Base-by-base conservation (phyloP, 306 rosid genomes). In the Trifolium dubium region DNA sequence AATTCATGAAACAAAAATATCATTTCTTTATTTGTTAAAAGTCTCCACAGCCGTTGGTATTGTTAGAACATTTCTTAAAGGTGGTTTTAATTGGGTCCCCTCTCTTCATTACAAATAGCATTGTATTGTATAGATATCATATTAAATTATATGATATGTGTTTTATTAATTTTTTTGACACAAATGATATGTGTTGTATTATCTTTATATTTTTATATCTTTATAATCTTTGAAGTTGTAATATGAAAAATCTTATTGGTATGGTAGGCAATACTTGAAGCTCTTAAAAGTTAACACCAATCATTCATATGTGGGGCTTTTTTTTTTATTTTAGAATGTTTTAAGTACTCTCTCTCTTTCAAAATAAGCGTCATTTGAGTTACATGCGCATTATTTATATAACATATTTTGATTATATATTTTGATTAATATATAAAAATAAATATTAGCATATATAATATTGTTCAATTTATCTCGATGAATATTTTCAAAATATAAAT, bases 31-130 rank as follows among this genome's bases (percentile, higher is more conserved):
- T 14, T 14, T 10, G 35, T 63, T 11, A 54, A 71, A 78, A 69
- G 58, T 63, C 64, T 67, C 60, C 1, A 69, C 35, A 71, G 59
- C 31, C 72, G 50, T 63, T 71, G 76, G 13, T 41, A 37, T 55
- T 37, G 40, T 37, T 37, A 37, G 40, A 37, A 18, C 47, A 63
- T n/a, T 71, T 54, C 43, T 54, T 71, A 72, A 71, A 78, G 60
- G 58, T 63, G 34, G 50, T 15, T 31, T 18, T 30, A 8, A n/a
- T 0, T 72, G 62, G 61, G 54, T n/a, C 72, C 41, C 37, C n/a
- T 32, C 43, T n/a, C 14, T 68, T 59, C 63, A 59, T 47, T 31
- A 31, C 40, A 60, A 60, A 31, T 31, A 41, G 41, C 8, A 31
- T 53, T 32, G 61, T 62, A 77, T 67, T 56, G 68, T 19, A 35